Base-by-base conservation (phyloP, 2,329 filamentous ascomycete genomes). In the Calonectria pauciramosa region DNA sequence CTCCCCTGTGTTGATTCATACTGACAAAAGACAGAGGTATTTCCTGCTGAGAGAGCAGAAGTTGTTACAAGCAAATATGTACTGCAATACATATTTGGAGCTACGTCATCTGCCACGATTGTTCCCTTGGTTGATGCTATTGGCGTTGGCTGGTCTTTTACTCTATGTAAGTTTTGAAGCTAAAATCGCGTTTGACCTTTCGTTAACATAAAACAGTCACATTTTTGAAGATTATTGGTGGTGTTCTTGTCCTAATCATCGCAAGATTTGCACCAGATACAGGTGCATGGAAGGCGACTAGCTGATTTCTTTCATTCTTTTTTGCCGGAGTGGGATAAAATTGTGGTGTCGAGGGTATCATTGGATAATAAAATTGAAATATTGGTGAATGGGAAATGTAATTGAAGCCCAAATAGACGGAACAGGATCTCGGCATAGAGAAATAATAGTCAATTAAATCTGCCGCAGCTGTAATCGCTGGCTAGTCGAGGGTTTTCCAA, bases 1-100 rank as follows among this genome's bases (percentile, higher is more conserved):
- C n/a, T 18, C 6, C 14, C 16, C 34, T 10, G 4, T 32, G 34
- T 13, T 6, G 13, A 38, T n/a, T 9, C 2, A 18, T 28, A 28
- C 47, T 70, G 16, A 70, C 13, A 16, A 11, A 32, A 3, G 9
- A 14, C 18, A 70, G 72, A 74, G 52, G 72, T 74, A 1, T 52
- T 74, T 34, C 72, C 72, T 23, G 59, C 47, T 6, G 34, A 51
- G 14, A 60, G 72, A 28, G 26, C 67, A 16, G 72, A 74, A 34
- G 72, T 74, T 23, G 68, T 74, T 8, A 60, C 49, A 13, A 71
- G 72, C 23, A 74, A 74, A n/a, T 74, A 74, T 41, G 36, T 71
- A 8, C 14, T 74, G 30, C 72, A 74, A 20, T 74, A 74, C 26
- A 20, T 67, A 20, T 71, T 74, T 54, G 67, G 59, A n/a, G 67